Evolutionary conservation across 2,329 filamentous ascomycete genomes (phyloP).

Genomic region (Fusarium oxysporum): DNA sequence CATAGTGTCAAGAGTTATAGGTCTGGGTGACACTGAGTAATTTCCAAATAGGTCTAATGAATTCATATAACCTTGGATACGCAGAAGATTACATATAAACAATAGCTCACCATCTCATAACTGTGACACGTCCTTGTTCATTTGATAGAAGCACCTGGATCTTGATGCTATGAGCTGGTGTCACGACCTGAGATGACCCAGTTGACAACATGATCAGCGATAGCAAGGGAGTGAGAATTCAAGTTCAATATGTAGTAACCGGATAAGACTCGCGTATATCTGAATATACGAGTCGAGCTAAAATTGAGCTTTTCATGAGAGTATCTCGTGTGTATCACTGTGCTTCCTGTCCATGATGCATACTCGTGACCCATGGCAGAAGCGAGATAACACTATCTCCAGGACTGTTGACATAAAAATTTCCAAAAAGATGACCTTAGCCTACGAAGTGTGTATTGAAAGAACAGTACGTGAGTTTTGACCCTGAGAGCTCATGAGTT

Average conservation of each 20-base stretch:
- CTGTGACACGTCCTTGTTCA: no score
- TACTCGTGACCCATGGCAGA: neutral
- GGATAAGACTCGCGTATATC: neutral
- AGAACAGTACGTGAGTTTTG: neutral
- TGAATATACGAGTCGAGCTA: neutral
- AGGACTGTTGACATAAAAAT: neutral
- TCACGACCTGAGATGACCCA: neutral
- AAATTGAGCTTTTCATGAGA: neutral
- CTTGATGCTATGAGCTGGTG: neutral
- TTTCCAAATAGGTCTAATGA: neutral
- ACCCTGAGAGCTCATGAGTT: neutral
- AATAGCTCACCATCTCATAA: neutral
- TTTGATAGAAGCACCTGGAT: neutral
- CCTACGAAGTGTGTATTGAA: neutral
- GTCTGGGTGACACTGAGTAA: no score
- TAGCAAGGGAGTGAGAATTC: neutral
- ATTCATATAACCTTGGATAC: no score
- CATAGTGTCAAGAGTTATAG: no score
- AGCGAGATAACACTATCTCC: neutral
- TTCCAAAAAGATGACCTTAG: rapidly evolving
- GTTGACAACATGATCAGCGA: neutral
- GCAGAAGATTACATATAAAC: no score
- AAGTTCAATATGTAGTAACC: neutral
- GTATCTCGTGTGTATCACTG: neutral
- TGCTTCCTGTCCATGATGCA: neutral